These are phyloP conservation scores for Microbotryomycetes sp. DNA, from an alignment of 1,284 basidiomycete genomes.

Conservation along the genomic window DNA sequence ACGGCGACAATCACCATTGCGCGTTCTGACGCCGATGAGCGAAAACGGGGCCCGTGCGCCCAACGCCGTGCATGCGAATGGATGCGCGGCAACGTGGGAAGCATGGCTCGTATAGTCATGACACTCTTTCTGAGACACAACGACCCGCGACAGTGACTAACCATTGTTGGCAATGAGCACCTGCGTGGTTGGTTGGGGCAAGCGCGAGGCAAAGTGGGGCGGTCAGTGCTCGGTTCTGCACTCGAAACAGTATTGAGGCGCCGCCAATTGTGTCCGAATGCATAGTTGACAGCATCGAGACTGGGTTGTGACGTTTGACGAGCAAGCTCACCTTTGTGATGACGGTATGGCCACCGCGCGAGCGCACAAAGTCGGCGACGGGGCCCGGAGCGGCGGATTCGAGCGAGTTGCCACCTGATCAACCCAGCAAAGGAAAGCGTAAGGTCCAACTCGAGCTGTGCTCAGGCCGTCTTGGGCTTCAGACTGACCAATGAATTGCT, in stretches of 20 bases:
- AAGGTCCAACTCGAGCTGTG: too few species aligned
- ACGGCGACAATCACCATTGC: too few species aligned
- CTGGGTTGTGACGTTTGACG: neutral
- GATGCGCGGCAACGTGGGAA: too few species aligned
- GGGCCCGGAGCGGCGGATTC: constrained; percentile 70
- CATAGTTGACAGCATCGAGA: too few species aligned
- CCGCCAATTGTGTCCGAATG: neutral
- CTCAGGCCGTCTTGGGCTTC: neutral
- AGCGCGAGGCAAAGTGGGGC: neutral
- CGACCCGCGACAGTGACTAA: too few species aligned
- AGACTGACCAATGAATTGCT: constrained; percentile 71
- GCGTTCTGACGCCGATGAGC: too few species aligned
- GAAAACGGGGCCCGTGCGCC: too few species aligned
- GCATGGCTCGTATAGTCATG: too few species aligned
- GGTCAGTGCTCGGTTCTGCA: neutral
- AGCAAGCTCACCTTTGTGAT: constrained; percentile 77
- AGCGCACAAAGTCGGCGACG: constrained; percentile 86
- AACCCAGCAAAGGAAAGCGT: neutral
- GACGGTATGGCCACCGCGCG: constrained; percentile 90
- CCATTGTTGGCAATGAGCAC: constrained; percentile 96
- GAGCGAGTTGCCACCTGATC: constrained; percentile 79
- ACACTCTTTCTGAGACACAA: too few species aligned
- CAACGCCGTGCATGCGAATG: too few species aligned
- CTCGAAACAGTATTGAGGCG: neutral
- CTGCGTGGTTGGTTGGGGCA: constrained; percentile 44